Base-by-base conservation (phyloP, 2,329 filamentous ascomycete species). In the Tolypocladium endophyticum region DNA sequence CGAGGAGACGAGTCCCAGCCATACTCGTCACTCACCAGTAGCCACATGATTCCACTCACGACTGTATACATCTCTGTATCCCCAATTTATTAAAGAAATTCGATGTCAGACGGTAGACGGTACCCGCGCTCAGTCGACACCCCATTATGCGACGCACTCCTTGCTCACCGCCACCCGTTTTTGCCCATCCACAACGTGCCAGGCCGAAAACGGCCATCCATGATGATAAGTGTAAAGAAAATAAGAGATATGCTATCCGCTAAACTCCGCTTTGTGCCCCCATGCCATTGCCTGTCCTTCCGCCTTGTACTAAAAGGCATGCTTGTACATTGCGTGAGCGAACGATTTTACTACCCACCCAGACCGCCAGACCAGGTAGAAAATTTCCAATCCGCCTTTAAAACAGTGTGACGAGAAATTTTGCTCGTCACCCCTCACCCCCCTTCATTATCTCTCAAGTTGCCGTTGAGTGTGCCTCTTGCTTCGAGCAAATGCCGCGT, bases 201-300 rank as follows among this genome's bases (percentile, higher is more conserved):
- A 35, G 28, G 14, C 50, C 14, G 7, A 9, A 33, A 35, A 20
- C 18, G 50, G 16, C 16, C 20, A 18, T 36, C 53, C 53, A 55
- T 38, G 53, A 57, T 55, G 52, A 60, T 57, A 58, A 58, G 59
- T 47, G 25, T n/a, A 58, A 57, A 63, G 57, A n/a, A 59, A 38
- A 25, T 23, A 59, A 57, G 58, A 55, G 35, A 55, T 25, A 60
- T 59, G 52, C 57, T 50, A 50, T 58, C 59, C 59, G 59, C 59
- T 60, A 60, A 60, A 60, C 59, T 60, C 59, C 59, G 56, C 59
- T 58, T 55, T 58, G 50, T 60, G 30, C 11, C 30, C 53, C 38
- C 25, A 50, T 52, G 33, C 54, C 54, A 33, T 56, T 57, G 36
- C n/a, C 30, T 30, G 30, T 20, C 50, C 47, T 58, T 50, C 53